These are phyloP conservation scores for Paspalum vaginatum DNA, from an alignment of 176 grass and related monocot genomes.

Conservation along the genomic window DNA sequence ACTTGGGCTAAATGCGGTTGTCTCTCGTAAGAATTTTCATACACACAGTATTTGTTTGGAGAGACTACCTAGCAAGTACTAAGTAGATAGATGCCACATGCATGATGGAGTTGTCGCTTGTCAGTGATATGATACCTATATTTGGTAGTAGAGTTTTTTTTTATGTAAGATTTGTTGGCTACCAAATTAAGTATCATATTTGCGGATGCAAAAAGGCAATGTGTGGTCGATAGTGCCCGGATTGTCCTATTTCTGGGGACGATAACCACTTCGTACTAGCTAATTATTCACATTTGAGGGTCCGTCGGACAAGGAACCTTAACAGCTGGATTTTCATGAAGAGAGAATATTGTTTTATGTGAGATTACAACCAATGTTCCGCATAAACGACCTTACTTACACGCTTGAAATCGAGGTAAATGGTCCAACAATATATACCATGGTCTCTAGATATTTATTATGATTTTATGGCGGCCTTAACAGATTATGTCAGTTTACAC, in stretches of 20 bases:
- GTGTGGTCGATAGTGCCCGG: not conserved
- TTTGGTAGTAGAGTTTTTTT: not conserved
- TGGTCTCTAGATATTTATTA: no score
- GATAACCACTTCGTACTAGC: no score
- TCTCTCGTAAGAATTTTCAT: not conserved
- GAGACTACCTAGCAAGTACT: not conserved
- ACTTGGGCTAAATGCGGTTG: not conserved
- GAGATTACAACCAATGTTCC: not conserved
- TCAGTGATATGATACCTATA: not conserved
- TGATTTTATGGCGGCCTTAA: no score
- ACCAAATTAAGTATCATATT: not conserved
- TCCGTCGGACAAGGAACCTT: not conserved
- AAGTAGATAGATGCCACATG: conserved; percentile 21
- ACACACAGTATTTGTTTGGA: not conserved
- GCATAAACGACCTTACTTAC: not conserved
- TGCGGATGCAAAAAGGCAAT: not conserved
- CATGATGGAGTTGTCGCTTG: not conserved
- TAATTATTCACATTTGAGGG: no score
- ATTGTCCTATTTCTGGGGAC: not conserved
- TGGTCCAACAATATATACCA: no score
- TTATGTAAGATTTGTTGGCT: not conserved
- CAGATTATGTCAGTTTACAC: not conserved
- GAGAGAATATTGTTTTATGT: not conserved
- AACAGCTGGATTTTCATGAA: not conserved
- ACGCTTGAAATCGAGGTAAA: no score